Evolutionary conservation across 768 basidiomycete species (phyloP).

Genomic region (Lentinula detonsa): DNA sequence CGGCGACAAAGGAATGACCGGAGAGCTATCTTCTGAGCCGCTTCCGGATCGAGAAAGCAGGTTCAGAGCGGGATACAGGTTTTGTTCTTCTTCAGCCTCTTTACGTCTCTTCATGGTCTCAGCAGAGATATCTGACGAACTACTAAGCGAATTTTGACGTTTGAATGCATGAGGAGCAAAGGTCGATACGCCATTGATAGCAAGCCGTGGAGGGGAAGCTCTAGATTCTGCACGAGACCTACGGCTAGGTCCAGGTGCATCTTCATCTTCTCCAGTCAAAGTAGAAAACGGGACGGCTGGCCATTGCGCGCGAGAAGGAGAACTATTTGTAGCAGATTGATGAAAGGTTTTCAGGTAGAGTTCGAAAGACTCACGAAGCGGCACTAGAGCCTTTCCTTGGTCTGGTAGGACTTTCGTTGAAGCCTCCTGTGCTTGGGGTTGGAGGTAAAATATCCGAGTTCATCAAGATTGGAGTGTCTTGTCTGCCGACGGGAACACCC

Average conservation of each 20-base stretch:
- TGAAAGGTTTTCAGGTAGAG: slow-evolving; percentile 1
- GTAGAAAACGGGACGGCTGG: slow-evolving; percentile 40
- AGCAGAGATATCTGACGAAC: slow-evolving; percentile 23
- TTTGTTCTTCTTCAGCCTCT: slow-evolving; percentile 46
- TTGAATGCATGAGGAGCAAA: slow-evolving; percentile 47
- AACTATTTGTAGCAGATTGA: slow-evolving; percentile 7
- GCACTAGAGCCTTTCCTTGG: not conserved
- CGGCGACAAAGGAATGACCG: slow-evolving; percentile 77
- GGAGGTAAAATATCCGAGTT: slow-evolving; percentile 28
- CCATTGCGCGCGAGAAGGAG: slow-evolving; percentile 24
- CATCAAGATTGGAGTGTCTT: not conserved
- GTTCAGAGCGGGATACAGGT: slow-evolving; percentile 36
- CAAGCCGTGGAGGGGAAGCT: slow-evolving; percentile 55
- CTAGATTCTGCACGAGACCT: slow-evolving; percentile 1
- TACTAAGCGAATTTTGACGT: slow-evolving; percentile 9
- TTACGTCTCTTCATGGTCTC: slow-evolving; percentile 44
- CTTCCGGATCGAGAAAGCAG: slow-evolving; percentile 4
- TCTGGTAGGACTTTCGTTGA: slow-evolving; percentile 7
- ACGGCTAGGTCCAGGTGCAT: not conserved
- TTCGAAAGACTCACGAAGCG: slow-evolving; percentile 3
- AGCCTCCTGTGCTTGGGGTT: slow-evolving; percentile 19
- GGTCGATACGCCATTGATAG: slow-evolving; percentile 65
- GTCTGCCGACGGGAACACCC: not conserved
- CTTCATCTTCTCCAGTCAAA: slow-evolving; percentile 14
- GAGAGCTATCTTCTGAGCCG: slow-evolving; percentile 31